Base-by-base conservation (phyloP, 352 stramenopile species). In the Globisporangium emineosum region DNA sequence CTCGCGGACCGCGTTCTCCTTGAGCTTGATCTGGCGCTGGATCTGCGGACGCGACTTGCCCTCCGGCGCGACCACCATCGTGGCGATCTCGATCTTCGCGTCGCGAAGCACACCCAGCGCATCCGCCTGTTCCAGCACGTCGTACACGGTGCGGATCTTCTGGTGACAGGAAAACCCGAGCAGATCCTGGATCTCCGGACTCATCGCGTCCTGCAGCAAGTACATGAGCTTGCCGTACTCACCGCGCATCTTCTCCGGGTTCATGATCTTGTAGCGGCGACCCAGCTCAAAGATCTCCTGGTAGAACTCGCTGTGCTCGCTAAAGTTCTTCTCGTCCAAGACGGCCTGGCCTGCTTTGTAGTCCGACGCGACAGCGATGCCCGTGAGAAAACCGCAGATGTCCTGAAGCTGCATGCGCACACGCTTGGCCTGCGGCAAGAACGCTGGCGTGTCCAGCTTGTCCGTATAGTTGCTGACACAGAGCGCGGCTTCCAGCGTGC, bases 221-320 rank as follows among this genome's bases (percentile, higher is more conserved):
- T 97, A 98, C 74, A 98, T 95, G 60, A 99, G 86, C 81, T 98
- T 98, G 64, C 96, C 96, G 72, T 99, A 99, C 66, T 98, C 94
- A 47, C 90, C 91, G 25, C 96, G 86, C 94, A 99, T 98, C 72
- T 98, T 98, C 78, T 99, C 96, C 6, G 96, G 96, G 79, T 99
- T 99, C 93, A 98, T 98, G 66, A 99, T 98, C 79, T 99, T 99
- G 79, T 99, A 98, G 37, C 96, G 84, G 45, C 96, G 78, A 10
- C 89, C 94, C 19, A 99, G 77, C 74, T 99, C 96, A 66, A 99
- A 98, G 43, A 94, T 79, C 56, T 93, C 84, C 51, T 93, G 90
- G 60, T 97, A 97, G 30, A 98, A 96, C 21, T 77, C 73, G 53
- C 88, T 79, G 66, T 97, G 87, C 40, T 97, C 82, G 19, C 69